A percentile compares a stretch with the other conserved stretches of the same genome.
These are phyloP conservation scores for Trichophyton equinum DNA, from an alignment of 2,329 filamentous ascomycete genomes.

Conservation along the genomic window DNA sequence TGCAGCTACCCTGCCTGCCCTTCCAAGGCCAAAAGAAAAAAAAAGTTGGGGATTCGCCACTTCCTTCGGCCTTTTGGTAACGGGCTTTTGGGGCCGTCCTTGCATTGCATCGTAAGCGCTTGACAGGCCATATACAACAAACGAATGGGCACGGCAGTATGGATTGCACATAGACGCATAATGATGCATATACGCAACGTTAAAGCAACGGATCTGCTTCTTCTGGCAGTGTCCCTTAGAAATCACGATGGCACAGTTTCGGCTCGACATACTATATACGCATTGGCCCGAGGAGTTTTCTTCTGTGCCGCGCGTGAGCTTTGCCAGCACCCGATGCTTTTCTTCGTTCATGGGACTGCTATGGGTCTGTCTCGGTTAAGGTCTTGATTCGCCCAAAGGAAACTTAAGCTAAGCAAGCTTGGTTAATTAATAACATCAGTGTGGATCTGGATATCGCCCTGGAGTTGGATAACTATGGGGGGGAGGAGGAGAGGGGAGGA, in stretches of 20 bases:
- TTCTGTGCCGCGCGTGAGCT: background rate
- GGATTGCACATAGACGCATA: background rate
- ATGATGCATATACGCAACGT: background rate
- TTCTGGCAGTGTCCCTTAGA: background rate
- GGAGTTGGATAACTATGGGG: background rate
- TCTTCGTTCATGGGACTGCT: background rate
- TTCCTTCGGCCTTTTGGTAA: background rate
- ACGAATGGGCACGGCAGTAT: background rate
- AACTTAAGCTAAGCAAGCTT: constrained; percentile 2
- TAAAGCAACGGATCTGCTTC: background rate
- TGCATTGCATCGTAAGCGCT: background rate
- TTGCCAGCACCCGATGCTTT: background rate
- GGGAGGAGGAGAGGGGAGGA: background rate
- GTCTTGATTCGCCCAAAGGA: background rate
- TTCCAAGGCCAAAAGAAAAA: background rate
- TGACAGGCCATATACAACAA: background rate
- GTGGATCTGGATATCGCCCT: background rate
- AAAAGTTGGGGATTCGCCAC: constrained; percentile 2
- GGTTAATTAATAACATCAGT: background rate
- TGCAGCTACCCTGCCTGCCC: background rate
- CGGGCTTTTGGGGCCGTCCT: constrained; percentile 1
- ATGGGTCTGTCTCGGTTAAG: background rate
- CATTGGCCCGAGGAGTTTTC: background rate
- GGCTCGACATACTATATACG: constrained; percentile 1
- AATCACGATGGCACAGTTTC: background rate